Conservation (phyloP, 1,139 yeast genomes). For the Kodamaea sp. region DNA sequence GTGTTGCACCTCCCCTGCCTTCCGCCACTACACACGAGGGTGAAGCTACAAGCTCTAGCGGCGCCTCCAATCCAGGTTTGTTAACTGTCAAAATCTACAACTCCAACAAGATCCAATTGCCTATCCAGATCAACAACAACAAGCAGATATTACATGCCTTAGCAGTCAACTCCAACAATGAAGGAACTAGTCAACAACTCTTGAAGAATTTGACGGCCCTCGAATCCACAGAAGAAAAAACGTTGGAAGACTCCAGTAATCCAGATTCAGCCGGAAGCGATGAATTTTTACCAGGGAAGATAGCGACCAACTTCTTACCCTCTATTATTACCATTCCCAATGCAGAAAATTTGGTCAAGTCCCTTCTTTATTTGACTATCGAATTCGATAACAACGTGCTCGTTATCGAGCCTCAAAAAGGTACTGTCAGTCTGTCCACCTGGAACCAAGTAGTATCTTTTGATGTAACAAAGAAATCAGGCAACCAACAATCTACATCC, state of each 20-base stretch:
- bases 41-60: background rate
- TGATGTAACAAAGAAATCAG: constrained; percentile 69
- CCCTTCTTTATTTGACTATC: constrained; percentile 65
- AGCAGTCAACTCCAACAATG: constrained; percentile 49
- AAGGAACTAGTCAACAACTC: constrained; percentile 38
- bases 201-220: constrained; percentile 30
- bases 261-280: constrained; percentile 1
- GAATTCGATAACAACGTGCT: constrained; percentile 83
- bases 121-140: constrained; percentile 57
- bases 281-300: constrained; percentile 31
- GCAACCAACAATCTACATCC: constrained; percentile 1
- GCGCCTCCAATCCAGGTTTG: constrained; percentile 55
- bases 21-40: constrained; percentile 5
- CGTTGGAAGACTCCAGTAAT: constrained; percentile 1
- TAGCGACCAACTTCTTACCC: constrained; percentile 56
- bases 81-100: constrained; percentile 69
- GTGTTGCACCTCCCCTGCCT: constrained; percentile 1
- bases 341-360: constrained; percentile 48
- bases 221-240: constrained; percentile 18
- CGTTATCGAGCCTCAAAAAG: constrained; percentile 77
- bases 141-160: constrained; percentile 53
- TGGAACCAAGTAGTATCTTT: constrained; percentile 91
- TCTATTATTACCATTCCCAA: constrained; percentile 65
- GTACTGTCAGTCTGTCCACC: constrained; percentile 52
- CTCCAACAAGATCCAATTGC: constrained; percentile 61